Evolutionary conservation across 805 yeast species (phyloP).

Genomic region (Wickerhamiella slavikovae): DNA sequence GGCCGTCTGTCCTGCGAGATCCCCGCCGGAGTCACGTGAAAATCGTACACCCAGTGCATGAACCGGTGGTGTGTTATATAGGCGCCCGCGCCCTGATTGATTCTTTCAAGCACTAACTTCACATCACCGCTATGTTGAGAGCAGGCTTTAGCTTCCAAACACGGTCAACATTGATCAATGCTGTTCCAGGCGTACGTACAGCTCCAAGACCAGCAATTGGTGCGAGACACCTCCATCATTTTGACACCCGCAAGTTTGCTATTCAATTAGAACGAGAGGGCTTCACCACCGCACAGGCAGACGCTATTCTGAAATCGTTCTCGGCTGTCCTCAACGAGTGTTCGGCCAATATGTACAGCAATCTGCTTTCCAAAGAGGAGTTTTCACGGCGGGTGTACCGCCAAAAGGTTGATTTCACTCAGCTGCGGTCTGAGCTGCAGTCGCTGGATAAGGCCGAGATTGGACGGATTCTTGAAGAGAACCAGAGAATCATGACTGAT

Average conservation of each 20-base stretch:
- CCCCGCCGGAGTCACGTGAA: no score
- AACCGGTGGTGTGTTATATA: no score
- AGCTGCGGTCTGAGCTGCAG: slow-evolving; percentile 77
- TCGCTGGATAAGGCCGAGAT: slow-evolving; percentile 75
- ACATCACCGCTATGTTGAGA: no score
- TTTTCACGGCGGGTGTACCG: slow-evolving; percentile 75
- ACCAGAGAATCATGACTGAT: slow-evolving; percentile 65
- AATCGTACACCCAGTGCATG: no score
- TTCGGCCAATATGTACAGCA: slow-evolving; percentile 47
- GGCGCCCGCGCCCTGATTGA: no score
- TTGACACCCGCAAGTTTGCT: slow-evolving; percentile 61
- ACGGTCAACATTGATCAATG: no score
- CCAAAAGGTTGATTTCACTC: slow-evolving; percentile 92
- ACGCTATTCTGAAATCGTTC: slow-evolving; percentile 55
- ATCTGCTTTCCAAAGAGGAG: slow-evolving; percentile 69
- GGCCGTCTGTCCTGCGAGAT: no score
- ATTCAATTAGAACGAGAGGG: slow-evolving; percentile 48
- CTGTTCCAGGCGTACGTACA: background rate
- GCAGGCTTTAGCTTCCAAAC: no score
- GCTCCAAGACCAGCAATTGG: background rate
- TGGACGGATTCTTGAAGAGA: slow-evolving; percentile 63
- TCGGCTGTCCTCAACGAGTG: slow-evolving; percentile 64
- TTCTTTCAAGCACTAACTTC: no score
- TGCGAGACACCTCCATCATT: slow-evolving; percentile 19
- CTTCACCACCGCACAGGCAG: slow-evolving; percentile 56